These are phyloP conservation scores for Sideroxylon spinosum DNA, from an alignment of 179 eudicot genomes.

Conservation along the genomic window DNA sequence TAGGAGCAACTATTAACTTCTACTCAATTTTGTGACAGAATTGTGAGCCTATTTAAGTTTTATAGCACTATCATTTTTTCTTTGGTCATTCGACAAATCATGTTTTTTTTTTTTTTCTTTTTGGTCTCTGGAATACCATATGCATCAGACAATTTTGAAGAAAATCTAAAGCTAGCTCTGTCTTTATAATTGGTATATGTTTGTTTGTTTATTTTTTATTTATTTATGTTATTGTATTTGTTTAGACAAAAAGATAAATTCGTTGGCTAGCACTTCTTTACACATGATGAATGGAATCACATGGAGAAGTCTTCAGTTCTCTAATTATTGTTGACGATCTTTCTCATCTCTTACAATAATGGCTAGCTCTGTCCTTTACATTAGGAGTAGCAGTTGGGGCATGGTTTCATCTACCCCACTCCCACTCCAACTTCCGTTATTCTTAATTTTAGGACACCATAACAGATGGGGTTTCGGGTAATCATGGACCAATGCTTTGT, in stretches of 20 bases:
- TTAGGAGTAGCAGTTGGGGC: background rate
- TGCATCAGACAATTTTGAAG: background rate
- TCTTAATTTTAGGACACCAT: background rate
- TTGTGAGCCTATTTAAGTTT: too few relatives aligned
- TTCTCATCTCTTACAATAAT: conserved; percentile 12
- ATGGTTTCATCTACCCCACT: conserved; percentile 9
- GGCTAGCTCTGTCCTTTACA: background rate
- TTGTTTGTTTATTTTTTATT: background rate
- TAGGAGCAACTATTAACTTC: too few relatives aligned
- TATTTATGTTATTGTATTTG: background rate
- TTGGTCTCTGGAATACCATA: background rate
- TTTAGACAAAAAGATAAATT: background rate
- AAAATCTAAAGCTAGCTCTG: conserved; percentile 5
- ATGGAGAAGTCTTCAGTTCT: background rate
- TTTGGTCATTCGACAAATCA: too few relatives aligned
- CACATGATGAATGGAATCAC: background rate
- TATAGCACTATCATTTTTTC: too few relatives aligned
- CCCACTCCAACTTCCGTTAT: too few relatives aligned
- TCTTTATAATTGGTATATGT: background rate
- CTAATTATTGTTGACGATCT: background rate
- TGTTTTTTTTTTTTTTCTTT: too few relatives aligned
- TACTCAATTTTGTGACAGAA: too few relatives aligned
- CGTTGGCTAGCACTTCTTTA: background rate
- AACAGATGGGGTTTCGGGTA: too few relatives aligned
- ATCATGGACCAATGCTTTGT: background rate